A percentile compares a stretch with the other conserved stretches of the same genome.
These are phyloP conservation scores for Pythium guiyangense DNA, from an alignment of 352 stramenopile genomes.

Conservation along the genomic window DNA sequence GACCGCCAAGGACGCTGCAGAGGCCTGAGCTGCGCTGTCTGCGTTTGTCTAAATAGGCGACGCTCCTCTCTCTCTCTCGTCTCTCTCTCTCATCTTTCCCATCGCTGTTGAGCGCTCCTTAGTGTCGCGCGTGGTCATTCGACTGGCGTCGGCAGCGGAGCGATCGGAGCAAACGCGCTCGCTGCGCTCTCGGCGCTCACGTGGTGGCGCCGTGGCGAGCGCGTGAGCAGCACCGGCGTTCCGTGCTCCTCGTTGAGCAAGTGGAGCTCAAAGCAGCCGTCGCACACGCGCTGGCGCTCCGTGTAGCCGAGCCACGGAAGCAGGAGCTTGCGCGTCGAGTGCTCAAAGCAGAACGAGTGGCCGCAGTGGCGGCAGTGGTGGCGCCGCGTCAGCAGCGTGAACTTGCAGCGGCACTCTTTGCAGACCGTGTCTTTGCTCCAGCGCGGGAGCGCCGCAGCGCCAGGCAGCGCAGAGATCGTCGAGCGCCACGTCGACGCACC, in stretches of 20 bases:
- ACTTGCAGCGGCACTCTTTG: conserved; percentile 67
- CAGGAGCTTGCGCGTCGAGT: conserved; percentile 67
- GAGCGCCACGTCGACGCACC: conserved; percentile 20
- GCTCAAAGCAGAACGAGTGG: conserved; percentile 83
- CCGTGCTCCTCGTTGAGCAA: conserved; percentile 25
- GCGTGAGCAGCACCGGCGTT: conserved; percentile 19
- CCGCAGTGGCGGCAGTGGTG: conserved; percentile 84
- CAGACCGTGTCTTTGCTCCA: conserved; percentile 68
- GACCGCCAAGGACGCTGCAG: background rate
- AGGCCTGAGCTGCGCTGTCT: background rate
- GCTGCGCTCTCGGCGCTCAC: conserved; percentile 9
- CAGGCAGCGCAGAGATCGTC: conserved; percentile 14
- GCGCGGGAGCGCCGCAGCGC: conserved; percentile 28
- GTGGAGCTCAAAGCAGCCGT: conserved; percentile 73
- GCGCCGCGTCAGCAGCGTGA: conserved; percentile 62
- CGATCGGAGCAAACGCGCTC: conserved; percentile 9
- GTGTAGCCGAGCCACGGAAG: conserved; percentile 68
- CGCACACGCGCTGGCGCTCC: conserved; percentile 76
- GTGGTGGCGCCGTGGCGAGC: conserved; percentile 10
- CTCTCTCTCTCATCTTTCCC: background rate
- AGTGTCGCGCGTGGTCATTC: background rate
- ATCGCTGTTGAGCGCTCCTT: background rate
- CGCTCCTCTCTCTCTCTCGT: conserved; percentile 1
- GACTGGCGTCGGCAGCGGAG: conserved; percentile 5
- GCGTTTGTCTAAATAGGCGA: conserved; percentile 6